These are phyloP conservation scores for Xylaria longipes DNA, from an alignment of 495 filamentous ascomycete genomes.

Conservation along the genomic window DNA sequence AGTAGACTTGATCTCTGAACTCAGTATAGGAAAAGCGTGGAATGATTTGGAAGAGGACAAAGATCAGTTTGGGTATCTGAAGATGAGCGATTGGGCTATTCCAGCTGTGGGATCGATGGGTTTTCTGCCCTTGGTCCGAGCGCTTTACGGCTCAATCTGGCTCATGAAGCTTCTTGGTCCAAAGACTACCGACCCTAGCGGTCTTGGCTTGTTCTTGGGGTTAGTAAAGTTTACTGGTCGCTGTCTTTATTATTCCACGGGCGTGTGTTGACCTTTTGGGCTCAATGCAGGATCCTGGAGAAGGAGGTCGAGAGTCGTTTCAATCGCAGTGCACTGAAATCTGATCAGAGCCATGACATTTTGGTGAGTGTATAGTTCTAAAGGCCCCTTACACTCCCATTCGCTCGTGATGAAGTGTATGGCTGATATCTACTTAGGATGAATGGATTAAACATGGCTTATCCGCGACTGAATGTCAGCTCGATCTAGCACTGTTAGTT, in stretches of 20 bases:
- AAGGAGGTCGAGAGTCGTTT: background rate
- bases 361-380: background rate
- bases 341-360: background rate
- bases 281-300: background rate
- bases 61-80: conserved; percentile 11
- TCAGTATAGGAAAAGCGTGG: background rate
- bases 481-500: conserved; percentile 43
- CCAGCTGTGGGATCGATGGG: background rate
- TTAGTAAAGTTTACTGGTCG: background rate
- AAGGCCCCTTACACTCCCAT: no score
- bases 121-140: background rate
- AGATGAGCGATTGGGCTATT: background rate
- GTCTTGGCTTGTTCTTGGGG: conserved; percentile 5
- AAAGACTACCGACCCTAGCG: conserved; percentile 11
- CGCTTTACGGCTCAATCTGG: background rate
- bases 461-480: conserved; percentile 37
- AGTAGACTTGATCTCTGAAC: conserved; percentile 6
- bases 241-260: background rate
- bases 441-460: conserved; percentile 43
- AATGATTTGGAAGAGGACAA: conserved; percentile 2
- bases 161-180: conserved; percentile 16
- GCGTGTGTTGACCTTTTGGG: background rate
- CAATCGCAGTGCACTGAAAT: background rate
- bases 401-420: background rate
- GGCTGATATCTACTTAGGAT: conserved; percentile 27